Base-by-base conservation (phyloP, 129 eudicot genomes). In the Cynara cardunculus region DNA sequence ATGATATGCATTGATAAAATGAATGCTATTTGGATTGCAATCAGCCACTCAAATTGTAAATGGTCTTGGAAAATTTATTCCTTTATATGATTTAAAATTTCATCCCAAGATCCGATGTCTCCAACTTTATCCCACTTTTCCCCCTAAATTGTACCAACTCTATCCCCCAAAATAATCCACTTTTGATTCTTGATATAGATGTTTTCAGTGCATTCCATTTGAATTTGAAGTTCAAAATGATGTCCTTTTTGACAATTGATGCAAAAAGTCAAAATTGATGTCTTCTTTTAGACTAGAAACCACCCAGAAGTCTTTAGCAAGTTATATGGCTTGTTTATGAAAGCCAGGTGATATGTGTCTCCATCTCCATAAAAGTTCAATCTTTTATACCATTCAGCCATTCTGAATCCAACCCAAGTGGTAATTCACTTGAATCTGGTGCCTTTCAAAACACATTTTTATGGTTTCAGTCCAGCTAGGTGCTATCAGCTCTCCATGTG, bases 151-250 rank as follows among this genome's bases (percentile, higher is more conserved):
- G 14, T 69, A 46, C 82, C 44, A 34, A 25, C 59, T 31, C 28
- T 59, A 31, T 73, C 72, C 78, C 74, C 41, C 53, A 76, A 21
- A 82, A 68, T 44, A 26, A 37, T 75, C 77, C 71, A 69, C 59
- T 76, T 82, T 82, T 82, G 72, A 82, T 82, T 76, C 81, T 69
- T 82, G 85, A 82, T 19, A 35, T 76, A 6, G 82, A 76, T 76
- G 56, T 82, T 71, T 25, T 53, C 37, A 31, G 41, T 76, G 82
- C 86, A 70, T 71, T 72, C 25, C 41, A 14, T 35, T 69, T 59
- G 7, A 71, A 77, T 70, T 77, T 61, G 27, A 16, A 83, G 39
- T 61, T 77, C 72, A 59, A 83, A 83, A 71, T 77, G 6, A 62
- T 27, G 9, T 71, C 78, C 53, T 77, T 56, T 83, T 83, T 77